phyloP scores from a whole-genome alignment of 2,329 filamentous ascomycete genomes.

The Biscogniauxia mediterranea region DNA sequence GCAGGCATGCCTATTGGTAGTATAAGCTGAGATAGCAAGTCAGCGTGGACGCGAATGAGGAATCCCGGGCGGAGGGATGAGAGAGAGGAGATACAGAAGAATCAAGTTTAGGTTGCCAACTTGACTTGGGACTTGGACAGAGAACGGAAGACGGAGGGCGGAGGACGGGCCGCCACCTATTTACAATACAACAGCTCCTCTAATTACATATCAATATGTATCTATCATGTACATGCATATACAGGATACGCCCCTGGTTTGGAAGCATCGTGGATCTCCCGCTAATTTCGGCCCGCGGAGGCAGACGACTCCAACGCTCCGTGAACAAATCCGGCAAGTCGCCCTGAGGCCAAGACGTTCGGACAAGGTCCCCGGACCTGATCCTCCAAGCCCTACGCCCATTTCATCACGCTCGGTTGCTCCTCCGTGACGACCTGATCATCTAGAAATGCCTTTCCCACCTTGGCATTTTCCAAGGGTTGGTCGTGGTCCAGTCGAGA shows the following conservation, averaged over 20 bases:
- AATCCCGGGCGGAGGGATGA: not conserved
- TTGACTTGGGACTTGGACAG: not conserved
- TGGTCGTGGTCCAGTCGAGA: not conserved
- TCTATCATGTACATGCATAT: not conserved
- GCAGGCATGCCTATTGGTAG: not conserved
- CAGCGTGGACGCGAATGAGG: not conserved
- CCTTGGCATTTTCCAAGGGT: constrained; percentile 10
- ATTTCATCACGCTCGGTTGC: not conserved
- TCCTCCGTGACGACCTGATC: not conserved
- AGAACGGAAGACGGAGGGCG: not conserved
- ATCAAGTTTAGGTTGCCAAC: not conserved
- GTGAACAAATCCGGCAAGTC: constrained; percentile 17
- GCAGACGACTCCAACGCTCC: constrained; percentile 8
- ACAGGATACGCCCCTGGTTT: not conserved
- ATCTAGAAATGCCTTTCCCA: not conserved
- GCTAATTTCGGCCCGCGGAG: constrained; percentile 21
- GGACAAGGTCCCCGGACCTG: not conserved
- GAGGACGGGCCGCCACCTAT: not conserved
- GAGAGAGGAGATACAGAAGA: not conserved
- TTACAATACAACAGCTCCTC: not conserved
- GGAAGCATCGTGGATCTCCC: not conserved
- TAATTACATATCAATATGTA: not conserved
- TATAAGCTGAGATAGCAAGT: no score
- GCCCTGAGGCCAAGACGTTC: constrained; percentile 6
- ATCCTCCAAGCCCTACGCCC: not conserved